Evolutionary conservation across 2,329 filamentous ascomycete species (phyloP).

Genomic region (Trichothecium roseum): DNA sequence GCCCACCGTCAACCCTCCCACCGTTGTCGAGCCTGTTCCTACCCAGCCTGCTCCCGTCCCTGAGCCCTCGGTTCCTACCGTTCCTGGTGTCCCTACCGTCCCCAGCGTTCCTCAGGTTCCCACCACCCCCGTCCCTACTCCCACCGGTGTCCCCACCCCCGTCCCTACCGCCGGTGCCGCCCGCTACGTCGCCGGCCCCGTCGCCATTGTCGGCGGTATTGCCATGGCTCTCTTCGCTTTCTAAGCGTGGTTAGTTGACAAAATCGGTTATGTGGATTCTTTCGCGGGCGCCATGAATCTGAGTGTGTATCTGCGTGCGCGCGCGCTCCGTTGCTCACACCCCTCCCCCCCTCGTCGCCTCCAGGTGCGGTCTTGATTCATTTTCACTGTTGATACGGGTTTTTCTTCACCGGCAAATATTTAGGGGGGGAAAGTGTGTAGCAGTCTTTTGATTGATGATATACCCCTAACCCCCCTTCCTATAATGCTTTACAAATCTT

Average conservation of each 20-base stretch:
- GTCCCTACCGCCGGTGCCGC: conserved; percentile 15
- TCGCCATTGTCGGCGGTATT: conserved; percentile 28
- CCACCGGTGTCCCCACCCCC: conserved; percentile 8
- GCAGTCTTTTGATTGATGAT: too few species aligned
- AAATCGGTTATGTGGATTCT: conserved; percentile 12
- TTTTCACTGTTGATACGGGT: too few species aligned
- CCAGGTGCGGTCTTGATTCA: too few species aligned
- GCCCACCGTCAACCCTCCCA: conserved; percentile 7
- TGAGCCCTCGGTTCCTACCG: conserved; percentile 7
- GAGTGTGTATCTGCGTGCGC: too few species aligned
- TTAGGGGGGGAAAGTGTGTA: too few species aligned
- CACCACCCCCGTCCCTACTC: conserved; percentile 7
- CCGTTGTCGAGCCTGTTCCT: conserved; percentile 11
- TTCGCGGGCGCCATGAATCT: conserved; percentile 17
- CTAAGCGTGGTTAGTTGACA: conserved; percentile 25
- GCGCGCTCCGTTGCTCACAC: too few species aligned
- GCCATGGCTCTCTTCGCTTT: conserved; percentile 31
- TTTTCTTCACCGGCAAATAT: too few species aligned
- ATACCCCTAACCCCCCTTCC: too few species aligned
- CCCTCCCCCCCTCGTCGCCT: too few species aligned
- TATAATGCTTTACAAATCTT: too few species aligned
- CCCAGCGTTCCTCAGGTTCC: conserved; percentile 2
- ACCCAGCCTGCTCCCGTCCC: conserved; percentile 16
- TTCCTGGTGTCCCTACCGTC: background rate
- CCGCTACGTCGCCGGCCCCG: conserved; percentile 23